Percentiles rank a stretch among this genome's conserved stretches.
Conservation (phyloP, 2,329 filamentous ascomycete genomes). For the Ophiocordyceps polyrhachis-furcata region DNA sequence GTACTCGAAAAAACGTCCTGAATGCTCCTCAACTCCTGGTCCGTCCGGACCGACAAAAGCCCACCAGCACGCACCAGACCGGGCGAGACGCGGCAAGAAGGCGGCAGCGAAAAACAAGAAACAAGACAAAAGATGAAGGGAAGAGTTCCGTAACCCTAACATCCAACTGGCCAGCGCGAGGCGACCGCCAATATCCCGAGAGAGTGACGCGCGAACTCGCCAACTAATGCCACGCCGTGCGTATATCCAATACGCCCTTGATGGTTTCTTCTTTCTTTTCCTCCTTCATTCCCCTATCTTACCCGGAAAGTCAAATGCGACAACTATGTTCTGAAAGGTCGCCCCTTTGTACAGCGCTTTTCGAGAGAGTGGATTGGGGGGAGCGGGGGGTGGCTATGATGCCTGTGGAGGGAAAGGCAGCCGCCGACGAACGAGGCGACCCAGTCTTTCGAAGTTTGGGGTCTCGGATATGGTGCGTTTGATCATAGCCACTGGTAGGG, state of each 20-base stretch:
- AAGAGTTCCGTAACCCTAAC: background rate
- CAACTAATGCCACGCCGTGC: background rate
- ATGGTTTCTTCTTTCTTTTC: background rate
- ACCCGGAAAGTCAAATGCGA: background rate
- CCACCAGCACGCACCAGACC: background rate
- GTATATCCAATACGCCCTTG: background rate
- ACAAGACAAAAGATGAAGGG: background rate
- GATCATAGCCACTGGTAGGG: background rate
- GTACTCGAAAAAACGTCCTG: background rate
- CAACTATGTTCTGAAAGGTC: slow-evolving; percentile 1
- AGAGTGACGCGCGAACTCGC: background rate
- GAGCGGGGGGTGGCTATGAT: background rate
- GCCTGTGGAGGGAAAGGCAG: background rate
- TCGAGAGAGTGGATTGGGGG: slow-evolving; percentile 1
- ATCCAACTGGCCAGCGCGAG: background rate
- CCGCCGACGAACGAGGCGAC: slow-evolving; percentile 1
- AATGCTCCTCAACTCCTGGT: background rate
- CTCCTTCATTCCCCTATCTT: background rate
- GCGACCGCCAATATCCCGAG: background rate
- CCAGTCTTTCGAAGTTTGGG: no score
- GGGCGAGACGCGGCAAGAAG: background rate
- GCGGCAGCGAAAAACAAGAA: background rate
- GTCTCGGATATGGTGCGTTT: background rate
- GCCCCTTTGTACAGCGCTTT: slow-evolving; percentile 6
- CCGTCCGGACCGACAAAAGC: background rate